Base-by-base conservation (phyloP, 768 basidiomycete species). In the Russula sp. region DNA sequence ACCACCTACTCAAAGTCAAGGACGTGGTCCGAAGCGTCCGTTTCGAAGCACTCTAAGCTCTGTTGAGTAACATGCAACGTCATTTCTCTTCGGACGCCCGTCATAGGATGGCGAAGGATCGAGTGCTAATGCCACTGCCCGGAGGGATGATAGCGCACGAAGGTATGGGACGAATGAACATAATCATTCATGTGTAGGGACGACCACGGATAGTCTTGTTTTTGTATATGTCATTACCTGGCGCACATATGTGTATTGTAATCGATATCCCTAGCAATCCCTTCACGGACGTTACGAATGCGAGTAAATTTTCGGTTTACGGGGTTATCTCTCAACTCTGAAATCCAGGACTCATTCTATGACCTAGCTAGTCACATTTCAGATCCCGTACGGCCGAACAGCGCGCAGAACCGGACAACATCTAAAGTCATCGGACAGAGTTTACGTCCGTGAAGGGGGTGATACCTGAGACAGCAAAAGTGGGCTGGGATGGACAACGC, bases 391-490 rank as follows among this genome's bases (percentile, higher is more conserved):
- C 41, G 56, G 48, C 0, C 13, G 38, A 42, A 41, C 22, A 6
- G 13, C 9, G 39, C 25, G 7, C 14, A 25, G 54, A 35, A n/a
- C 5, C 16, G 13, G 43, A 51, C 36, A 18, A 9, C 35, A 38
- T 25, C 25, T 29, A 22, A 20, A 16, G 8, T n/a, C 29, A 51
- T 29, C 18, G 29, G 38, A 41, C 11, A 39, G 36, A n/a, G 55
- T 25, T 78, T 74, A 87, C 74, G 84, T 83, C 70, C 89, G 83
- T 60, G 87, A 83, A 50, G 89, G 89, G 52, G 89, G 89, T 5
- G 89, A 91, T 48, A 91, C 89, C 89, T 91, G 58, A 62, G 62
- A 57, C 50, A 66, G 32, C 42, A 51, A 52, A 52, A 29, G 60
- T 63, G 56, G 35, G n/a, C 59, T 60, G 69, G 60, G 58, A 46